Conservation (phyloP, 305 asterid species). For the Solanum hybrid region DNA sequence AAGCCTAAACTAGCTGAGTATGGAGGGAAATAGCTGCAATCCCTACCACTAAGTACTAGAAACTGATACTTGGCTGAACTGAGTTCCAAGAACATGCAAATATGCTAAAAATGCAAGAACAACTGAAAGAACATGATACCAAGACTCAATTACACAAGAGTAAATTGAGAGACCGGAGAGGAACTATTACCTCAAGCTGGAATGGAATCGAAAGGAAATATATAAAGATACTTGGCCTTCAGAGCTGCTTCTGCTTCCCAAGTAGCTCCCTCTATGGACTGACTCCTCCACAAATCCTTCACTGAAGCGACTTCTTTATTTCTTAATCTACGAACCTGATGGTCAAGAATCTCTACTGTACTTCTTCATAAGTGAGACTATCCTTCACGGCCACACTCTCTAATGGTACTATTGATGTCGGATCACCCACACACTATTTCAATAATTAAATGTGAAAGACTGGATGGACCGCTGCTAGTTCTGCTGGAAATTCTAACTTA, state of each 20-base stretch:
- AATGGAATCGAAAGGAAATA: no score
- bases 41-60: background rate
- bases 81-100: no score
- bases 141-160: no score
- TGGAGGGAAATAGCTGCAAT: background rate
- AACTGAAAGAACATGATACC: no score
- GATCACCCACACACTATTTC: background rate
- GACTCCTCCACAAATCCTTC: background rate
- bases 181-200: no score
- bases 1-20: background rate
- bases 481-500: background rate
- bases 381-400: background rate
- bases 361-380: background rate
- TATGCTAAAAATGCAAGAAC: no score
- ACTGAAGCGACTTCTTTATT: background rate
- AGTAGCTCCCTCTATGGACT: no score
- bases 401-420: background rate
- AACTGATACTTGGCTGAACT: no score
- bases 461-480: background rate
- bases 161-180: no score
- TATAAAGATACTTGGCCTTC: no score
- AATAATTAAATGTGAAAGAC: background rate
- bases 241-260: no score
- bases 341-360: background rate
- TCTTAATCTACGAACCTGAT: background rate